Percentiles rank a stretch among this genome's conserved stretches.
These are phyloP conservation scores for Trebouxiophyceae sp. DNA, from an alignment of 163 green algal species.

Conservation along the genomic window DNA sequence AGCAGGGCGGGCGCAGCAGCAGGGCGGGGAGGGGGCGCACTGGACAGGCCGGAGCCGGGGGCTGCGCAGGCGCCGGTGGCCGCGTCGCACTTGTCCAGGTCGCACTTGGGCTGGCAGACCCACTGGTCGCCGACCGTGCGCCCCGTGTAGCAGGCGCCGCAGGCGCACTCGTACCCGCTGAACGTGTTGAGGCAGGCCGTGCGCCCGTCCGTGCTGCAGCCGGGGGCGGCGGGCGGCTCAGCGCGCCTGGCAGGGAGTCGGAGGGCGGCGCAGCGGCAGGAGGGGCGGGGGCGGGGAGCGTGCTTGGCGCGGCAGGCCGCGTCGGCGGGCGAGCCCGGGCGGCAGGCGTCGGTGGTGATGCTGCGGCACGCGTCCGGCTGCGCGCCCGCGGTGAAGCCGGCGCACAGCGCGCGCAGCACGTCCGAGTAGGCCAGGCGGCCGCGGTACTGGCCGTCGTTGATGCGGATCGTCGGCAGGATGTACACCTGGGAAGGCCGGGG, in stretches of 20 bases:
- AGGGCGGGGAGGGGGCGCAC: not conserved
- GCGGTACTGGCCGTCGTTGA: slow-evolving; percentile 86
- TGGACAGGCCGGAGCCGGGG: no score
- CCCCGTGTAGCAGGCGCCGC: slow-evolving; percentile 44
- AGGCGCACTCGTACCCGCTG: slow-evolving; percentile 61
- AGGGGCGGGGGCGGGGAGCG: not conserved
- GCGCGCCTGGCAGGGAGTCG: not conserved
- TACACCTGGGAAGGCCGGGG: slow-evolving; percentile 64
- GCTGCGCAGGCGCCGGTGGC: slow-evolving; percentile 28
- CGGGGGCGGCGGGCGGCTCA: not conserved
- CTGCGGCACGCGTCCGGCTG: slow-evolving; percentile 67
- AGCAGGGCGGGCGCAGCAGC: not conserved
- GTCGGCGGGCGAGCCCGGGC: slow-evolving; percentile 40
- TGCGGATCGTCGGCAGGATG: slow-evolving; percentile 81
- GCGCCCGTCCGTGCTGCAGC: slow-evolving; percentile 22
- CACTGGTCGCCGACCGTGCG: slow-evolving; percentile 8
- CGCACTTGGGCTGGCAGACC: slow-evolving; percentile 37
- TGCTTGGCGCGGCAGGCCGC: slow-evolving; percentile 41
- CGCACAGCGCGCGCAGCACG: slow-evolving; percentile 80
- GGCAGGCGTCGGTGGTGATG: slow-evolving; percentile 46
- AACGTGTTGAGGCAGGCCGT: slow-evolving; percentile 67
- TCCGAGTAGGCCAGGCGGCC: slow-evolving; percentile 51
- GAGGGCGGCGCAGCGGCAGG: not conserved
- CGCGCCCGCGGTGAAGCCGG: slow-evolving; percentile 59
- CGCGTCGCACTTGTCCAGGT: slow-evolving; percentile 42